Percentiles rank a stretch among this genome's conserved stretches.
These are phyloP conservation scores for Penicillium taxi DNA, from an alignment of 495 filamentous ascomycete species.

Conservation along the genomic window DNA sequence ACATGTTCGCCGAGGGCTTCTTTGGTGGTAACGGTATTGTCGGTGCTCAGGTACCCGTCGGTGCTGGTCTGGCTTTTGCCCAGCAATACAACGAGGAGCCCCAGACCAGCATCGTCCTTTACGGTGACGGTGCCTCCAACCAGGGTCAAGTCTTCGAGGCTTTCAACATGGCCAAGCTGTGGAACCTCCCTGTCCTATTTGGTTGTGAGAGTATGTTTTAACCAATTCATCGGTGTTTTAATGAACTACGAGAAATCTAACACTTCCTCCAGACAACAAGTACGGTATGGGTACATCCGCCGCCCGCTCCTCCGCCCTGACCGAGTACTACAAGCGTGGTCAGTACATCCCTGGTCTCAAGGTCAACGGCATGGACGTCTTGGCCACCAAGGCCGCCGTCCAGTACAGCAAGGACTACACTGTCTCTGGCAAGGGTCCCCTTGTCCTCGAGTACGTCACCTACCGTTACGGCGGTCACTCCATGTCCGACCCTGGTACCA, in stretches of 20 bases:
- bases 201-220: conserved; percentile 85
- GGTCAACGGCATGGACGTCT: conserved; percentile 99
- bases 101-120: conserved; percentile 80
- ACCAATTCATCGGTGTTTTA: neutral
- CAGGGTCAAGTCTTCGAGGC: conserved; percentile 99
- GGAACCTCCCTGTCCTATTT: conserved; percentile 91
- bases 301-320: conserved; percentile 84
- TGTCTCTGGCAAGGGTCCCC: conserved; percentile 70
- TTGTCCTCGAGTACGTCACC: conserved; percentile 97
- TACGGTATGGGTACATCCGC: conserved; percentile 99
- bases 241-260: no score
- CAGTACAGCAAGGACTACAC: conserved; percentile 85
- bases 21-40: conserved; percentile 99
- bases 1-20: conserved; percentile 98
- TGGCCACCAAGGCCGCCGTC: conserved; percentile 93
- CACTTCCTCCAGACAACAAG: conserved; percentile 74
- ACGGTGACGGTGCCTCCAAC: conserved; percentile 96
- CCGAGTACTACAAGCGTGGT: conserved; percentile 99
- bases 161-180: conserved; percentile 99
- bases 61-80: conserved; percentile 92
- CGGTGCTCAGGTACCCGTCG: conserved; percentile 95
- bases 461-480: conserved; percentile 99
- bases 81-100: conserved; percentile 84
- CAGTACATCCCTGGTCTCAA: conserved; percentile 99
- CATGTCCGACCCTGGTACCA: conserved; percentile 98